Base-by-base conservation (phyloP, 371 early-diverging fungal genomes). In the Rhizopus sp. region DNA sequence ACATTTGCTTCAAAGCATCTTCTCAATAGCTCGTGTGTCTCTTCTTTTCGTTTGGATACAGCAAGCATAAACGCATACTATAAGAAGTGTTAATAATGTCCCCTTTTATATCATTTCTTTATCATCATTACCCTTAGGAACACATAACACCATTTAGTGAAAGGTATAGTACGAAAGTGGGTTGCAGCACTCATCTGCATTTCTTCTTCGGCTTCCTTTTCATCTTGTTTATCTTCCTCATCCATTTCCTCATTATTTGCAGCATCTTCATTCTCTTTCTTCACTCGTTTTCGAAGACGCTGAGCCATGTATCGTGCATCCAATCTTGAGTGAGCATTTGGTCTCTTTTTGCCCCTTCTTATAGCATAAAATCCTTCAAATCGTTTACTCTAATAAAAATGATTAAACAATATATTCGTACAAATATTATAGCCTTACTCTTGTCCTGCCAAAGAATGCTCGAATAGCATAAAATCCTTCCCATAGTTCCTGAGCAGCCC, bases 61-160 rank as follows among this genome's bases (percentile, higher is more conserved):
- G 86, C 78, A 30, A 91, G 70, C 35, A 82, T 77, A 49, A 76
- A 75, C 0, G 84, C 84, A 64, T 86, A 90, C 85, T 86, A 57
- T 33, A 48, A 5, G 37, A 3, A 15, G 29, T 17, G 34, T 10
- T 10, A 44, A 35, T 3, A 9, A n/a, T 42, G 2, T 4, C 29
- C 8, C 7, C 10, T 16, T n/a, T 33, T 8, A n/a, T n/a, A 8
- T 13, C 7, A 10, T 50, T 57, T 50, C 53, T 37, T 37, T 37
- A 10, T 37, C 13, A 10, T 37, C 41, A n/a, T 44, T 66, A 84
- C 86, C 63, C 80, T 83, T 10, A 88, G 76, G 66, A 90, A 77
- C 13, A 87, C 70, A 5, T 78, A 61, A 32, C 83, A 75, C 91
- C 91, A 90, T 41, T 78, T 62, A 45, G 73, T 73, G 59, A 89